Percentiles rank a stretch among this genome's conserved stretches.
Evolutionary conservation across 1,139 yeast species (phyloP).

Genomic region (Pichia sp.): DNA sequence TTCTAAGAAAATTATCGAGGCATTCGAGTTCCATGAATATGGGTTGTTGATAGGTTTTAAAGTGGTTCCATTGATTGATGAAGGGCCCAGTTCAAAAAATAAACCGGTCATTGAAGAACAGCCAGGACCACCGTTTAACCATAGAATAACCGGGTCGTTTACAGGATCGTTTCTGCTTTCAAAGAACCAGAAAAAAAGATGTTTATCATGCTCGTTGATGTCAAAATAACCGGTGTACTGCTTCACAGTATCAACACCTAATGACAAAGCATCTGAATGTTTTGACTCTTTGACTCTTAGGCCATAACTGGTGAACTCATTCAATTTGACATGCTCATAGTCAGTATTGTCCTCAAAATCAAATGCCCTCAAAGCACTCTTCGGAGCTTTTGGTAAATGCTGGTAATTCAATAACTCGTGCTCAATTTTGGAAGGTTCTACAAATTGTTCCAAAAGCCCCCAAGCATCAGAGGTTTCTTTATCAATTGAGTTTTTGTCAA

Average conservation of each 20-base stretch:
- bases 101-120: constrained; percentile 88
- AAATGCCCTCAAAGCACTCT: constrained; percentile 3
- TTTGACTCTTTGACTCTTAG: constrained; percentile 18
- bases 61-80: constrained; percentile 51
- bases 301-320: constrained; percentile 5
- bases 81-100: constrained; percentile 85
- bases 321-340: constrained; percentile 1
- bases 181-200: constrained; percentile 78
- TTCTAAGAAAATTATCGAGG: constrained; percentile 85
- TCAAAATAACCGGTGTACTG: constrained; percentile 88
- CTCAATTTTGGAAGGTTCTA: constrained; percentile 5
- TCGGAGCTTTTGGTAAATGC: not conserved
- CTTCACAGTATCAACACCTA: constrained; percentile 55
- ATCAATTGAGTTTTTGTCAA: not conserved
- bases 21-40: constrained; percentile 81
- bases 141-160: constrained; percentile 75
- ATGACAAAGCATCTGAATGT: constrained; percentile 18
- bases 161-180: constrained; percentile 86
- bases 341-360: not conserved
- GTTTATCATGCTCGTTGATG: constrained; percentile 76
- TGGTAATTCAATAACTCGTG: not conserved
- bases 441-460: constrained; percentile 6
- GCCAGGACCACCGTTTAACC: constrained; percentile 93
- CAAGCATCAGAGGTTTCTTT: constrained; percentile 6
- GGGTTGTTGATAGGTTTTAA: constrained; percentile 71